These are phyloP conservation scores for Ophiosphaerella narmari DNA, from an alignment of 2,329 filamentous ascomycete genomes.

Conservation along the genomic window DNA sequence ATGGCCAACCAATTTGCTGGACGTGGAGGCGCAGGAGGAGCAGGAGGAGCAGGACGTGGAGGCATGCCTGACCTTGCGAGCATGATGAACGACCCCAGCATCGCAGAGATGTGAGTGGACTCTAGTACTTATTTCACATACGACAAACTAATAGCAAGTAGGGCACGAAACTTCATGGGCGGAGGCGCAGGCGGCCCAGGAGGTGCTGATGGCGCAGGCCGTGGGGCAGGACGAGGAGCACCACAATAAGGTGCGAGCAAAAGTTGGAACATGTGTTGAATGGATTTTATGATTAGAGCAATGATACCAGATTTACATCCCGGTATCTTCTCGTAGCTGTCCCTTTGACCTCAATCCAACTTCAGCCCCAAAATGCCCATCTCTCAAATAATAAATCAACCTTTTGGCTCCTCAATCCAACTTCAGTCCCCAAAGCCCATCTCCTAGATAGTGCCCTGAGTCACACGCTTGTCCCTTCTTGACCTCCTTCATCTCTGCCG, in stretches of 20 bases:
- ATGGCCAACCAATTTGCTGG: slow-evolving; percentile 81
- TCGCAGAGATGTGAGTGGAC: slow-evolving; percentile 85
- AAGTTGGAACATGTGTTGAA: not conserved
- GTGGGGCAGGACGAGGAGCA: slow-evolving; percentile 24
- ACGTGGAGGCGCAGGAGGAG: slow-evolving; percentile 60
- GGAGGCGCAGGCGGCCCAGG: slow-evolving; percentile 21
- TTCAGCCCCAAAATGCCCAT: too few species aligned
- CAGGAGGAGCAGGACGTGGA: slow-evolving; percentile 63
- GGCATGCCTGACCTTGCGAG: slow-evolving; percentile 87
- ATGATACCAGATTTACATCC: slow-evolving; percentile 35
- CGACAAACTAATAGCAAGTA: slow-evolving; percentile 27
- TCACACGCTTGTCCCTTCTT: slow-evolving; percentile 95
- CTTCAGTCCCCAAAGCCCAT: slow-evolving; percentile 84
- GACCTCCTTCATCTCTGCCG: slow-evolving; percentile 89
- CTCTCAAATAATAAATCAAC: not conserved
- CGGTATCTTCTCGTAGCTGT: not conserved
- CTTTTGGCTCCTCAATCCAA: slow-evolving; percentile 52
- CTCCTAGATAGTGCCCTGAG: slow-evolving; percentile 89
- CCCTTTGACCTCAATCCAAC: not conserved
- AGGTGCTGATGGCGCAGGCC: slow-evolving; percentile 25
- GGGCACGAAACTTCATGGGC: slow-evolving; percentile 72
- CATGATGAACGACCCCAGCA: slow-evolving; percentile 89
- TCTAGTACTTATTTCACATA: slow-evolving; percentile 5
- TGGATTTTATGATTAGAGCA: slow-evolving; percentile 24
- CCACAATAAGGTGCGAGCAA: slow-evolving; percentile 16